Evolutionary conservation across 192 early-diverging fungal species (phyloP), one percentile per base, ranked within the genome.

Genomic region (Thamnidium elegans): DNA sequence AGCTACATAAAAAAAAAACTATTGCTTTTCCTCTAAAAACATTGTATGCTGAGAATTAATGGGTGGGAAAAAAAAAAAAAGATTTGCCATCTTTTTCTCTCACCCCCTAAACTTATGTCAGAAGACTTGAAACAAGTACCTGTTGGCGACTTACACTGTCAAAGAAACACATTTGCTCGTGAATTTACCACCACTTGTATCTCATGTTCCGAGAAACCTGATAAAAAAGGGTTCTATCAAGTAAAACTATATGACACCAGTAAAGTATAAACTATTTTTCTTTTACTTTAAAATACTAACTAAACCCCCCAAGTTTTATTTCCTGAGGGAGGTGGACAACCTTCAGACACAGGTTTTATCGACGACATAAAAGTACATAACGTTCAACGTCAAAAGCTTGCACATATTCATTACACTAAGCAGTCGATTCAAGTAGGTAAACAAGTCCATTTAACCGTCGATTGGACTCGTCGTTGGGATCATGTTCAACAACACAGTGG

Each of bases 321-420:
- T 61, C 90, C 90, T n/a, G 84, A 86, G 50, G 90, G 90, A 8
- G 90, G 90, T 7, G 90, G 90, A 17, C 90, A 92, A 63, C 84
- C 85, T 17, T 64, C 71, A 45, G 90, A 92, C 43, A 79, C 77
- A 6, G 90, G 90, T 4, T 76, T 26, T 1, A 79, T 88, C 50
- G 74, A 72, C 31, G 73, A 72, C n/a, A 59, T 85, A 14, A 51
- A 75, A 20, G 84, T 92, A 1, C 63, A 75, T 53, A 76, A 86
- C 30, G 86, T 86, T 10, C 70, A 80, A 19, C 79, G 90, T 14
- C 62, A 78, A 8, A 85, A 87, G 2, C 65, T 90, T 39, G 78
- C 78, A 17, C 80, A 83, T 56, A 74, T 90, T 26, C 90, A 90
- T 62, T 77, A 76, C 52, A 82, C 77, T 7, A 72, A 77, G 19